Evolutionary conservation across 306 rosid genomes (phyloP).

Genomic region (Gynostemma pentaphyllum): DNA sequence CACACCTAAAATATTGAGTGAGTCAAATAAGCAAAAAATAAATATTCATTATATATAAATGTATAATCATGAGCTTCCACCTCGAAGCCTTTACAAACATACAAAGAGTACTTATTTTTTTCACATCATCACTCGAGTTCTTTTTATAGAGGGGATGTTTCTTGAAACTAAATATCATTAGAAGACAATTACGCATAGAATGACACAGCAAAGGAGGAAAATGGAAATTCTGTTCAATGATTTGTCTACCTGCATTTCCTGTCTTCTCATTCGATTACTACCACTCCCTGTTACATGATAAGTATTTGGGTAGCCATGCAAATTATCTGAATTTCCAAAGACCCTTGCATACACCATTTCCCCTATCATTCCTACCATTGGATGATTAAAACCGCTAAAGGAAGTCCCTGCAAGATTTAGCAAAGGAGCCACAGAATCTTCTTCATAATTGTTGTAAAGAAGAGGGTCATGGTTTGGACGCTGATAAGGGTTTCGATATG

Average conservation of each 20-base stretch:
- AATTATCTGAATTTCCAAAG: conserved; percentile 51
- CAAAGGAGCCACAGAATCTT: conserved; percentile 34
- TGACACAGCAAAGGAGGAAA: conserved; percentile 71
- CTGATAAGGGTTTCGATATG: conserved; percentile 67
- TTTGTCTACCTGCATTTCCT: conserved; percentile 68
- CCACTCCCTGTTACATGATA: conserved; percentile 31
- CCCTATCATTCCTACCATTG: conserved; percentile 54
- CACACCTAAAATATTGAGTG: too few relatives aligned
- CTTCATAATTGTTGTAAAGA: conserved; percentile 22
- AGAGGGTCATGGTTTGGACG: conserved; percentile 31
- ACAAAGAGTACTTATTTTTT: not conserved
- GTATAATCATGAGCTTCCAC: not conserved
- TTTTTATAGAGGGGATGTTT: not conserved
- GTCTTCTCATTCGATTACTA: conserved; percentile 67
- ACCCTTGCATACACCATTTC: conserved; percentile 62
- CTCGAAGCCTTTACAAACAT: not conserved
- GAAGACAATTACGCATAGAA: conserved; percentile 73
- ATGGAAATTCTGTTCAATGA: conserved; percentile 69
- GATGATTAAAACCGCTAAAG: conserved; percentile 36
- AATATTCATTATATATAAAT: not conserved
- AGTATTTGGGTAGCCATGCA: conserved; percentile 39
- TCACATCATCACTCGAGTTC: not conserved
- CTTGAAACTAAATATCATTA: conserved; percentile 13
- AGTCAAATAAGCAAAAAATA: not conserved
- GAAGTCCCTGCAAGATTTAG: conserved; percentile 29